Percentiles rank a stretch among this genome's conserved stretches.
These are phyloP conservation scores for Botrytis cinerea DNA, from an alignment of 2,329 filamentous ascomycete genomes.

Conservation along the genomic window DNA sequence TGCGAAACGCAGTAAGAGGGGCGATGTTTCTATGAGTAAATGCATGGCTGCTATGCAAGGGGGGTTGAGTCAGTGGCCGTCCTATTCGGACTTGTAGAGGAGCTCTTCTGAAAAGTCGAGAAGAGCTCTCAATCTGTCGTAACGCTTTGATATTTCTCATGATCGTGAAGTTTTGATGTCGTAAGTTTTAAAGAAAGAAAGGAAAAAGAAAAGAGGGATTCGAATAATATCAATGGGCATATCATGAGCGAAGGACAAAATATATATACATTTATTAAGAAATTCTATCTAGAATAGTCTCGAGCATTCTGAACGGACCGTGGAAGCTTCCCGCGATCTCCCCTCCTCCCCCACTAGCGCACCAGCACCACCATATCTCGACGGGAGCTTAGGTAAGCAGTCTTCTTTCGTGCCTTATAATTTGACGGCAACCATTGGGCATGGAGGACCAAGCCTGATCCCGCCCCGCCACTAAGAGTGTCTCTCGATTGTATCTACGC, in stretches of 20 bases:
- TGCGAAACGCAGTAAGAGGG: slow-evolving; percentile 49
- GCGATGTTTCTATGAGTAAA: slow-evolving; percentile 39
- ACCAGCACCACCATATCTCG: neutral
- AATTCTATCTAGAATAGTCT: slow-evolving; percentile 22
- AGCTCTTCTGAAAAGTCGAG: slow-evolving; percentile 34
- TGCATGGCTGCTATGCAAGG: slow-evolving; percentile 25
- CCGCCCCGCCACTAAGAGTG: slow-evolving; percentile 4
- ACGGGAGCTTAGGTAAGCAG: neutral
- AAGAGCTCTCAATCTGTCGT: slow-evolving; percentile 35
- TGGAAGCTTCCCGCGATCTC: neutral
- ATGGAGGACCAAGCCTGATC: neutral
- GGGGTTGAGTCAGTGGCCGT: slow-evolving; percentile 19
- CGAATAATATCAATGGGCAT: neutral
- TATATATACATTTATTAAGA: neutral
- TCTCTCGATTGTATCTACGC: neutral
- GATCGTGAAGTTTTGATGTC: neutral
- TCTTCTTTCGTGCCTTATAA: neutral
- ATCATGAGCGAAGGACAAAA: neutral
- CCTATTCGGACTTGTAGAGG: slow-evolving; percentile 27
- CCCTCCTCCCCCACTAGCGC: neutral
- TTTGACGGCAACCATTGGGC: neutral
- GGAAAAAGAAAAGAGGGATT: neutral
- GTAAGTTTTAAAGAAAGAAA: neutral
- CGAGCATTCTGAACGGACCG: slow-evolving; percentile 13
- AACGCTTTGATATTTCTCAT: slow-evolving; percentile 32